Conservation (phyloP, 495 filamentous ascomycete species). For the Tuber indicum region DNA sequence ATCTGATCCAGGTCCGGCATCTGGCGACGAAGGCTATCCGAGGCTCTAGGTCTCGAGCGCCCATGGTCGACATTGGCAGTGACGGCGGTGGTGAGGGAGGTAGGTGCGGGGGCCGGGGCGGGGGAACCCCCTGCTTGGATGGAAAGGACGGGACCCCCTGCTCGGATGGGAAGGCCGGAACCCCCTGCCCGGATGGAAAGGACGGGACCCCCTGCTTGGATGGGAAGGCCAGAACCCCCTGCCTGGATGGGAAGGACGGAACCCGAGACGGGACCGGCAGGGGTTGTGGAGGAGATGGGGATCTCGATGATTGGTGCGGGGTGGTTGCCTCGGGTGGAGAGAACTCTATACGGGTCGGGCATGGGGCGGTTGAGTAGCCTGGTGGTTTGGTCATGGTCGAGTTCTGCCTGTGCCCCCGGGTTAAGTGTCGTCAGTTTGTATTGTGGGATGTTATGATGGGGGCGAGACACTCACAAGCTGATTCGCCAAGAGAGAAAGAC, state of each 20-base stretch:
- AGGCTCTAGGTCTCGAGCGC: not conserved
- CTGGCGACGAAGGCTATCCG: not conserved
- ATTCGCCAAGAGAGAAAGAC: not conserved
- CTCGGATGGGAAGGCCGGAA: too few relatives aligned
- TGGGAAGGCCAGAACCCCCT: too few relatives aligned
- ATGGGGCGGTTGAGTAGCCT: not conserved
- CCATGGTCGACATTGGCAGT: not conserved
- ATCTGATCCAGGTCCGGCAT: not conserved
- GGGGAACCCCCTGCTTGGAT: not conserved
- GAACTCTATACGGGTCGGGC: not conserved
- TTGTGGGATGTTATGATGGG: not conserved
- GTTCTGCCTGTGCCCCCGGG: too few relatives aligned
- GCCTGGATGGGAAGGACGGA: not conserved
- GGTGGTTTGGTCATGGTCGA: not conserved
- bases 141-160: too few relatives aligned
- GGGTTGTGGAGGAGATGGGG: not conserved
- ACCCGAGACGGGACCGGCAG: not conserved
- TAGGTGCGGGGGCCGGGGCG: not conserved
- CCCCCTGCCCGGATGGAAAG: too few relatives aligned
- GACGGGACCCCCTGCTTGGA: too few relatives aligned
- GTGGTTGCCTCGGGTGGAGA: not conserved
- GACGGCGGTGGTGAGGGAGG: too few relatives aligned
- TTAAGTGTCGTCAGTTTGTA: not conserved
- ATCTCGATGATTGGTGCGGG: not conserved
- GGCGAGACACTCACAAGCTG: not conserved